Conservation (phyloP, 805 yeast species). For the Novakomyces olei region DNA sequence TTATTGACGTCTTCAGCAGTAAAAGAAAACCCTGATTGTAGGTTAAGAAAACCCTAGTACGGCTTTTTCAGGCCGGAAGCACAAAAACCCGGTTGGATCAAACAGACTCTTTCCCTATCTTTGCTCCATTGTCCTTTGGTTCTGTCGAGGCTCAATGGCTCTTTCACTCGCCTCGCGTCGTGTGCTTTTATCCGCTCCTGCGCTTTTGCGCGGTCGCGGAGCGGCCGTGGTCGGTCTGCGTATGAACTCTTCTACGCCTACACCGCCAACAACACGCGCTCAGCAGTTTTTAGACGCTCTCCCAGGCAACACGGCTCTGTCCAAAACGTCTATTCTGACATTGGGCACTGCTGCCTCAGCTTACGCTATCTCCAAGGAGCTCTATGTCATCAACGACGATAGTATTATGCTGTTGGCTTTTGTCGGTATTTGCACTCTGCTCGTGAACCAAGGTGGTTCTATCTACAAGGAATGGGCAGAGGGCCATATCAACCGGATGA, state of each 20-base stretch:
- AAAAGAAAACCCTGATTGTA: too few relatives aligned
- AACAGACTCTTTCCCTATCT: too few relatives aligned
- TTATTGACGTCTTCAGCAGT: too few relatives aligned
- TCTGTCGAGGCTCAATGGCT: too few relatives aligned
- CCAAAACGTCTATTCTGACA: conserved; percentile 89
- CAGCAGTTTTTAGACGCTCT: conserved; percentile 69
- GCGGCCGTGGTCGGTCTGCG: conserved; percentile 2
- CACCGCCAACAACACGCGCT: conserved; percentile 82
- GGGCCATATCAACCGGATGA: conserved; percentile 59
- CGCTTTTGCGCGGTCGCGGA: too few relatives aligned
- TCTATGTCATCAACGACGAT: conserved; percentile 87
- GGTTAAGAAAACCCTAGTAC: too few relatives aligned
- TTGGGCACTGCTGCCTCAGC: conserved; percentile 85
- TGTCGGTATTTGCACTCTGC: conserved; percentile 47
- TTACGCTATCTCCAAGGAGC: conserved; percentile 83
- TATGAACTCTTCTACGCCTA: conserved; percentile 12
- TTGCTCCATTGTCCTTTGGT: too few relatives aligned
- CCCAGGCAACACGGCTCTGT: conserved; percentile 71
- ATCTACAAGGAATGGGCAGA: conserved; percentile 87
- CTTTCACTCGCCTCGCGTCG: not conserved
- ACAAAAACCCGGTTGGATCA: too few relatives aligned
- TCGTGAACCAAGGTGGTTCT: conserved; percentile 80
- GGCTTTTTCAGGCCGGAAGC: too few relatives aligned
- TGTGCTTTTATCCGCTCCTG: too few relatives aligned
- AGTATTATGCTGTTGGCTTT: conserved; percentile 66